Evolutionary conservation across 495 filamentous ascomycete species (phyloP), one percentile per base, ranked within the genome.

Genomic region (Xylaria telfairii): DNA sequence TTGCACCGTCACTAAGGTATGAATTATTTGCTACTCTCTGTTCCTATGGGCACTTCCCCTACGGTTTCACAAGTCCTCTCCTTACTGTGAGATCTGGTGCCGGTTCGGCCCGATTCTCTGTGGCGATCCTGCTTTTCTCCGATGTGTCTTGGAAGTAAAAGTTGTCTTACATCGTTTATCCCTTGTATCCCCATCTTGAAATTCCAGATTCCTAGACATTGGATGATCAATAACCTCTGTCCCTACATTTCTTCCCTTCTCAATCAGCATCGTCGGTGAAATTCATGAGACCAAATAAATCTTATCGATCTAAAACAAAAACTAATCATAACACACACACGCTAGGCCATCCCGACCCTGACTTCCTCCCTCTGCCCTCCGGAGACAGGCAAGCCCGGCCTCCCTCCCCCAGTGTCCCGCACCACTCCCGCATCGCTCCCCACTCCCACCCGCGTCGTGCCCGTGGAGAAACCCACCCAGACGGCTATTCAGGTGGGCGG

Each of bases 1-100:
- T 54, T 79, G 77, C 72, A 79, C 77, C 12, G 49, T 79, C 1
- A 73, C 75, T 39, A 76, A 65, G n/a, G 77, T 79, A 73, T 42
- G 69, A 62, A 2, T n/a, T 37, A 37, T 37, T 13, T 8, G 1
- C 13, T 17, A 0, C 12, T 39, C 56, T 37, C 56, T n/a, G n/a
- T n/a, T n/a, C n/a, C n/a, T 63, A 30, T 3, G 2, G 2, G 3
- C 37, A 28, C 1, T 13, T 42, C 46, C 37, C 13, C 0, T 12
- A 24, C 5, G 17, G 9, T 4, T 26, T 3, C 37, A 4, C 37
- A 6, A 57, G 41, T 39, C 17, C 4, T 26, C n/a, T 17, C 34
- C 34, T 37, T 4, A 1, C 5, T 44, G n/a, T 37, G 44, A 41
- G 10, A 19, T n/a, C 15, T 17, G 41, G 44, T 1, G 28, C n/a